Base-by-base conservation (phyloP, 805 yeast species). In the Wilhelminamyces savonicus region DNA sequence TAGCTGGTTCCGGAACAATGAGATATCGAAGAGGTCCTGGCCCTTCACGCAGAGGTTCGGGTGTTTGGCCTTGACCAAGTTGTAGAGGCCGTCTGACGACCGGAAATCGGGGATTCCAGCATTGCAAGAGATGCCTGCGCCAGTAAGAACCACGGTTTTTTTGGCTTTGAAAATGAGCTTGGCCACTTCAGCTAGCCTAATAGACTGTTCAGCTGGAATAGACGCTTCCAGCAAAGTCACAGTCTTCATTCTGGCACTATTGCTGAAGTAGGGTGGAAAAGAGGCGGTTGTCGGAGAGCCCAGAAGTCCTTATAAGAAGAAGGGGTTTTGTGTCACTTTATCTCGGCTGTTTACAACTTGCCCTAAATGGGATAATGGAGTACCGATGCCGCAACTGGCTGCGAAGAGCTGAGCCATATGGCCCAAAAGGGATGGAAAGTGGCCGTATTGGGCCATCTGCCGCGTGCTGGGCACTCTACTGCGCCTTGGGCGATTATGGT, bases 21-120 rank as follows among this genome's bases (percentile, higher is more conserved):
- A 78, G 9, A 84, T 74, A 54, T 92, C 98, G 54, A 90, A 90
- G 45, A 90, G 69, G 39, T 90, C 98, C 47, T 85, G 84, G 4
- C 97, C 97, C 43, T 78, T 80, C 24, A 80, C 77, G 13, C 80
- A 68, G 8, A 71, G 62, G 24, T 66, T 68, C 1, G 88, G 82
- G 42, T 74, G 71, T 39, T 72, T 73, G 13, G 59, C 52, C 48
- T 81, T 84, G 19, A 81, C 83, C 56, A 77, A 51, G 36, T 81
- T 77, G 58, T 90, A 88, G 7, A 88, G 67, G 2, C 97, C 97
- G 41, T 81, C 74, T 7, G 78, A 63, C 4, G 94, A 82, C 32
- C 97, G 69, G 52, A 88, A 88, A 52, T 90, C 97, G 3, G 98
- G 98, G 27, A 90, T 92, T 0, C 98, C 97, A 1, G 97, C 97